Base-by-base conservation (phyloP, 2,329 filamentous ascomycete species). In the Ilyonectria mors-panacis region DNA sequence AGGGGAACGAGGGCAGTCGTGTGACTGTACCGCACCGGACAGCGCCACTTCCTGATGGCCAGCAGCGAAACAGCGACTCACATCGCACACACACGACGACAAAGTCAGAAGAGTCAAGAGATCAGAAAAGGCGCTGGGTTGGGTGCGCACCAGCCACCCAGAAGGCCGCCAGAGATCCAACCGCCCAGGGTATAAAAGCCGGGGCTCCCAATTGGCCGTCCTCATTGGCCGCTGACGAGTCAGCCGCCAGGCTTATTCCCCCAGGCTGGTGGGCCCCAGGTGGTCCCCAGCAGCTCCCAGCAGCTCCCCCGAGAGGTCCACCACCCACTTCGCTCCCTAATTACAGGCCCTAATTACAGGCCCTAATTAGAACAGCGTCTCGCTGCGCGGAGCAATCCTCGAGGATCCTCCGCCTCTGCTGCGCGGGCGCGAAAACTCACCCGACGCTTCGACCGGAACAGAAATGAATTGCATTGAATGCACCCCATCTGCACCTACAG, bases 181-280 rank as follows among this genome's bases (percentile, higher is more conserved):
- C 50, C 19, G 50, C 50, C 50, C 28, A 53, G 47, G 33, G 33
- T 35, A 44, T 9, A 54, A 47, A 61, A 59, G 63, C 57, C 53
- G 57, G 63, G 54, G 50, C 44, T 26, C 26, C 57, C 57, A 65
- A 65, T 65, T 65, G 63, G 53, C 21, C 51, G 33, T 47, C 51
- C 44, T 51, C 51, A 65, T 65, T 65, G 63, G 63, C 57, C 45
- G 51, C 39, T 60, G n/a, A 42, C 60, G 48, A 60, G 56, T 60
- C 63, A 60, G 57, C 56, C 57, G 56, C 55, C 17, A 35, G 39
- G 23, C 42, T 48, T 59, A 23, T 37, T 47, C 54, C 26, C 62
- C 50, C 37, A 26, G 56, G 30, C 57, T 37, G 21, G 30, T 45
- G 30, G 19, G 39, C 56, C 56, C 42, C 42, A 63, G 53, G 42